Evolutionary conservation across 1,139 yeast species (phyloP).

Genomic region (Yamadazyma siamensis): DNA sequence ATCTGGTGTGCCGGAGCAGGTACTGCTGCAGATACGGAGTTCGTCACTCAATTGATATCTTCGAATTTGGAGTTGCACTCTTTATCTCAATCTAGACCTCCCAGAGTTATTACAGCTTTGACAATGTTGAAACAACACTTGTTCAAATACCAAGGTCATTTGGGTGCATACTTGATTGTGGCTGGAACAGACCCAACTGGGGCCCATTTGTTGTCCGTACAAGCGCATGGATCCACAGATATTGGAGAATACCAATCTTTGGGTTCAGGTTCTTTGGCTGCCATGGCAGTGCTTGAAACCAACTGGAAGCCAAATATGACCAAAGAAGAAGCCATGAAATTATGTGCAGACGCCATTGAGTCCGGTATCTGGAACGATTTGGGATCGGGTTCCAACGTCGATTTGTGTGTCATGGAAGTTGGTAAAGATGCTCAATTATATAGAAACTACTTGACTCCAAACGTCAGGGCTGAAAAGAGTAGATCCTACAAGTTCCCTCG

Average conservation of each 20-base stretch:
- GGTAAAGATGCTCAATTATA: constrained; percentile 82
- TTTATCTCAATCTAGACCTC: constrained; percentile 76
- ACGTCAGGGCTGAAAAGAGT: constrained; percentile 78
- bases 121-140: constrained; percentile 93
- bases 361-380: constrained; percentile 99
- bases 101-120: constrained; percentile 90
- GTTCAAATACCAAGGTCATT: constrained; percentile 93
- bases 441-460: constrained; percentile 90
- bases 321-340: constrained; percentile 82
- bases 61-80: constrained; percentile 90
- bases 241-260: constrained; percentile 88
- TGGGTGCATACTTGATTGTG: constrained; percentile 94
- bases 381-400: constrained; percentile 98
- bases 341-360: constrained; percentile 91
- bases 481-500: constrained; percentile 78
- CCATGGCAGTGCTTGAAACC: constrained; percentile 94
- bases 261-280: constrained; percentile 98
- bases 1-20: constrained; percentile 99
- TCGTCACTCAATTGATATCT: constrained; percentile 89
- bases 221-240: constrained; percentile 97
- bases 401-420: constrained; percentile 91
- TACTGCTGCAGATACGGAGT: constrained; percentile 99
- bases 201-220: constrained; percentile 85
- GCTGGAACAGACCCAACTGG: constrained; percentile 98
- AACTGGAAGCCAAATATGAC: constrained; percentile 77